Evolutionary conservation across 345 rosid species (phyloP).

Genomic region (Geranium rotundifolium): DNA sequence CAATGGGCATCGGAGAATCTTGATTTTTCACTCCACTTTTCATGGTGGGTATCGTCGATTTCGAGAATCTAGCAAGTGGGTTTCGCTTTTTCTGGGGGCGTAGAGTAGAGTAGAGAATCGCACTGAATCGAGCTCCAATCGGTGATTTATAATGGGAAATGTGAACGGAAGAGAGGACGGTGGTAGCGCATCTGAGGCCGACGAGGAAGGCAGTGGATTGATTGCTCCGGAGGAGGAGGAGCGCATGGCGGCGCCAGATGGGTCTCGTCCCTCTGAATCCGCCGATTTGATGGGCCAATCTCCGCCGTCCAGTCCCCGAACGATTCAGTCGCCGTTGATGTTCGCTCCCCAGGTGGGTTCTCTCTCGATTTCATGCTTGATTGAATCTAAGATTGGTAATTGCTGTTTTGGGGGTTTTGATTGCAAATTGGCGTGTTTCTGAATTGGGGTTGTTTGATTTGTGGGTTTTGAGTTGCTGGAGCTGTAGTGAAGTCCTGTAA

Average conservation of each 20-base stretch:
- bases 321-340: constrained; percentile 78
- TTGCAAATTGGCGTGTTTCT: not conserved
- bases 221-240: constrained; percentile 18
- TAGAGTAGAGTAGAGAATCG: constrained; percentile 20
- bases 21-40: not conserved
- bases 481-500: too few species aligned
- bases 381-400: not conserved
- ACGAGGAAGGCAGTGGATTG: constrained; percentile 30
- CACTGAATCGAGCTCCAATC: not conserved
- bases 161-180: constrained; percentile 87
- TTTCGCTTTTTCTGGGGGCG: constrained; percentile 9
- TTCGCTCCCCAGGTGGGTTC: constrained; percentile 79
- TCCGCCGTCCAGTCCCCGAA: constrained; percentile 82
- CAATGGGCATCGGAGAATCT: constrained; percentile 14
- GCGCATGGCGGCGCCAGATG: constrained; percentile 38
- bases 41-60: not conserved
- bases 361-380: not conserved
- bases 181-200: constrained; percentile 42
- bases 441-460: not conserved
- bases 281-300: constrained; percentile 77
- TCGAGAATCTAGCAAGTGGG: not conserved
- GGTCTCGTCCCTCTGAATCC: constrained; percentile 6
- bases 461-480: not conserved
- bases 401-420: not conserved
- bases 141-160: constrained; percentile 52